These are phyloP conservation scores for Saccharomyces hybrid DNA, from an alignment of 1,139 yeast species.

Conservation along the genomic window DNA sequence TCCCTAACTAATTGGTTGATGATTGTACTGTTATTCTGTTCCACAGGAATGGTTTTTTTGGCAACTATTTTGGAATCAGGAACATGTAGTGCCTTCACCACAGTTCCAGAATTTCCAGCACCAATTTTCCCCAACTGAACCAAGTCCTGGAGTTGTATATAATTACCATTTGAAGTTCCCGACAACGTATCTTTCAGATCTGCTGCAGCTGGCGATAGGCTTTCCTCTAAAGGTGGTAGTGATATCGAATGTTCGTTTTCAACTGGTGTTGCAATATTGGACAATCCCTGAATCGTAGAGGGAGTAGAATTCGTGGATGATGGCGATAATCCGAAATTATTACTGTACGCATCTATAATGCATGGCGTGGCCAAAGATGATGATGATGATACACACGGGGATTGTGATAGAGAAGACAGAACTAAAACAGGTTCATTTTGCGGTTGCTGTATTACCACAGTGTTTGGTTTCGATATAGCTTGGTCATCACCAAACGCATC, in stretches of 20 bases:
- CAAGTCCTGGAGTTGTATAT: constrained; percentile 43
- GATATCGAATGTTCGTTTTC: not conserved
- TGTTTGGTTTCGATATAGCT: not conserved
- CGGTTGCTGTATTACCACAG: not conserved
- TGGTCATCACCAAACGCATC: not conserved
- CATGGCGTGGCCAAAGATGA: not conserved
- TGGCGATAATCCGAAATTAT: not conserved
- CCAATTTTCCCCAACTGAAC: constrained; percentile 74
- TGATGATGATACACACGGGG: not conserved
- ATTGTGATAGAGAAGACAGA: not conserved
- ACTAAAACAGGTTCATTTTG: not conserved
- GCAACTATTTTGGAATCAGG: constrained; percentile 91
- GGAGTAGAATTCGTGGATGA: not conserved
- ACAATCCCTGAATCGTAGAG: not conserved
- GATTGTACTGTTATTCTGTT: constrained; percentile 62
- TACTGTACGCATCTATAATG: not conserved
- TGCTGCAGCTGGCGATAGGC: not conserved
- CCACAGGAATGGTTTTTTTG: constrained; percentile 78
- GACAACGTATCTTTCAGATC: not conserved
- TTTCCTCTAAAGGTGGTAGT: not conserved
- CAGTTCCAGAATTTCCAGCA: constrained; percentile 91
- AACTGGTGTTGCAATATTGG: not conserved
- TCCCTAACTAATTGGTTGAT: constrained; percentile 86
- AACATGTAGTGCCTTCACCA: constrained; percentile 75
- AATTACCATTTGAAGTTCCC: not conserved